Conservation (phyloP, 2,329 filamentous ascomycete genomes). For the Penicillium paneum region DNA sequence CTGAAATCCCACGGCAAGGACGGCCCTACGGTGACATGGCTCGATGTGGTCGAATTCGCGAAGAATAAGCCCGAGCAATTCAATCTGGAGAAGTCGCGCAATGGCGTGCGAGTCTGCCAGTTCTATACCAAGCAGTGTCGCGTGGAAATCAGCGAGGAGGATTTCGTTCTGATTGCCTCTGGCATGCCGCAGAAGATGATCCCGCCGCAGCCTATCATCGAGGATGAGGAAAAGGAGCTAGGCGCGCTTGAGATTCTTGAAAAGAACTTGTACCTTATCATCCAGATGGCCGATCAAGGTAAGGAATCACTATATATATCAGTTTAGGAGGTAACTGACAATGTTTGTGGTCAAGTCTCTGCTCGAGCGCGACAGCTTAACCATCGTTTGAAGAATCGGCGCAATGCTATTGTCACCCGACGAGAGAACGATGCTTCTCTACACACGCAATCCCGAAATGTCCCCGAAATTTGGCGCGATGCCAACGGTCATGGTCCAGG, state of each 20-base stretch:
- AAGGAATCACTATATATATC: constrained; percentile 17
- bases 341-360: constrained; percentile 49
- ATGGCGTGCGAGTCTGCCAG: constrained; percentile 70
- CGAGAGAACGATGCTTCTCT: constrained; percentile 48
- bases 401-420: constrained; percentile 67
- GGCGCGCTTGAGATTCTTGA: constrained; percentile 81
- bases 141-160: constrained; percentile 83
- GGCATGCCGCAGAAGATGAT: constrained; percentile 80
- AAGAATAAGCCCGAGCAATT: constrained; percentile 77
- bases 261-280: constrained; percentile 70
- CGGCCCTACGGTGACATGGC: constrained; percentile 67
- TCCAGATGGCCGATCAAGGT: constrained; percentile 76
- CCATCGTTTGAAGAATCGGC: constrained; percentile 72
- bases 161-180: constrained; percentile 78
- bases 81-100: constrained; percentile 64
- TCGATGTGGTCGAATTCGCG: constrained; percentile 82
- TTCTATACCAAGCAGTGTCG: constrained; percentile 77
- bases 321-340: background rate
- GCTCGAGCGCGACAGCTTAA: constrained; percentile 74
- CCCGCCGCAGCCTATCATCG: constrained; percentile 73
- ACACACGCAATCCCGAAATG: constrained; percentile 30
- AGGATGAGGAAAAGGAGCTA: constrained; percentile 82
- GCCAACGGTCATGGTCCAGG: constrained; percentile 30
- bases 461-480: constrained; percentile 41
- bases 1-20: constrained; percentile 62